Evolutionary conservation across 2,329 filamentous ascomycete genomes (phyloP).

Genomic region (Diaporthe citrichinensis): DNA sequence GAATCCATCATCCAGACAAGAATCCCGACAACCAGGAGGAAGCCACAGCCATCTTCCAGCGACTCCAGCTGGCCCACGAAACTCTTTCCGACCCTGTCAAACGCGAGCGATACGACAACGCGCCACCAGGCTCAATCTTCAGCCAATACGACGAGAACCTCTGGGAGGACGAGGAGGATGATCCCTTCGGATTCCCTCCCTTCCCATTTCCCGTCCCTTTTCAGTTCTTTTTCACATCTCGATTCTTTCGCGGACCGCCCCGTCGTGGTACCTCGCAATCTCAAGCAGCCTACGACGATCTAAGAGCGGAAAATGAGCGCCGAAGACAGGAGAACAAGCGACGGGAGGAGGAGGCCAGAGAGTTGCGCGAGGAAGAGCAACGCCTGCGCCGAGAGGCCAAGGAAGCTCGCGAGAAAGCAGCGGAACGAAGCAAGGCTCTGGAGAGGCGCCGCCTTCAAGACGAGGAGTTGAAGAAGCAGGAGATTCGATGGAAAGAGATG

Average conservation of each 20-base stretch:
- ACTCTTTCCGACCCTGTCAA: conserved; percentile 44
- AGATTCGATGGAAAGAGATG: conserved; percentile 42
- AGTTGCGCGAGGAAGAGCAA: neutral
- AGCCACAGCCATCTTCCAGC: conserved; percentile 47
- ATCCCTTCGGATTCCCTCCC: neutral
- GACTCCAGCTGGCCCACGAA: conserved; percentile 47
- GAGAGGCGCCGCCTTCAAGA: neutral
- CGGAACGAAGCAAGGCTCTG: neutral
- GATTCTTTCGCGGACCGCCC: neutral
- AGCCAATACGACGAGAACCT: neutral
- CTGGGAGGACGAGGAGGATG: conserved; percentile 3
- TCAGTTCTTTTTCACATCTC: neutral
- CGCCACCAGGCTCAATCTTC: too few relatives aligned
- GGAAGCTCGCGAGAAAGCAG: neutral
- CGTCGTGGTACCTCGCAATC: too few relatives aligned
- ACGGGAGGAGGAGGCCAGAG: neutral
- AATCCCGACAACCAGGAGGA: conserved; percentile 44
- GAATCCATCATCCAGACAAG: conserved; percentile 48
- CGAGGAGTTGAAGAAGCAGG: conserved; percentile 37
- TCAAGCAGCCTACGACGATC: neutral
- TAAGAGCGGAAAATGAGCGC: neutral
- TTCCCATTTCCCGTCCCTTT: neutral
- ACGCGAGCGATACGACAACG: conserved; percentile 45
- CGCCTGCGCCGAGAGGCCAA: neutral
- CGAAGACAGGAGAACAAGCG: neutral